Evolutionary conservation across 1,139 yeast genomes (phyloP).

Genomic region (Hansenula sp.): DNA sequence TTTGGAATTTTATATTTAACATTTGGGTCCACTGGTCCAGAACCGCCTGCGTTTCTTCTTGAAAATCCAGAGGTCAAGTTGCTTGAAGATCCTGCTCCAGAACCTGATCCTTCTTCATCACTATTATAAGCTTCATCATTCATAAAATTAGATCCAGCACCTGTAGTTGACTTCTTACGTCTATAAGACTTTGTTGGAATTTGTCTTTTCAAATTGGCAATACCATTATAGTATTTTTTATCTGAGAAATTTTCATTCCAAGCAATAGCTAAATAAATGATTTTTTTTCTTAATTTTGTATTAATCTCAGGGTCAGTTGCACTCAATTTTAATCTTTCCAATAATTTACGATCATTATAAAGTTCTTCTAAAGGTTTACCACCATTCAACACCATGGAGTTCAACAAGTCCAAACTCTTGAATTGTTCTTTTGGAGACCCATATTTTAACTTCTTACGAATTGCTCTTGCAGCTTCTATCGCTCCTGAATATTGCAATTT

Average conservation of each 20-base stretch:
- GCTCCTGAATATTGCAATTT: slow-evolving; percentile 37
- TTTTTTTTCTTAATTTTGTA: slow-evolving; percentile 41
- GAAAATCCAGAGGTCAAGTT: neutral
- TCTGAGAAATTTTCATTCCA: slow-evolving; percentile 60
- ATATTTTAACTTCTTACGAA: slow-evolving; percentile 83
- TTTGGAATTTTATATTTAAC: slow-evolving; percentile 58
- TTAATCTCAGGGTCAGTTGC: slow-evolving; percentile 31
- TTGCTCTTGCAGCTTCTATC: slow-evolving; percentile 83
- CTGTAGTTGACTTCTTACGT: slow-evolving; percentile 19
- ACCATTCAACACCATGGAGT: slow-evolving; percentile 74
- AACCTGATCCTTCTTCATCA: slow-evolving; percentile 17
- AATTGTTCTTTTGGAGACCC: slow-evolving; percentile 62
- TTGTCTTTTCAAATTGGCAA: slow-evolving; percentile 44
- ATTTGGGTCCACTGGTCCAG: slow-evolving; percentile 38
- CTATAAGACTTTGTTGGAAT: slow-evolving; percentile 18
- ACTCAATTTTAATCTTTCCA: slow-evolving; percentile 60
- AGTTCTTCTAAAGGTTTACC: slow-evolving; percentile 40
- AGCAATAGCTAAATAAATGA: slow-evolving; percentile 47
- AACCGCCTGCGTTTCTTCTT: neutral
- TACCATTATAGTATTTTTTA: slow-evolving; percentile 43
- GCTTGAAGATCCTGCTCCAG: slow-evolving; percentile 3
- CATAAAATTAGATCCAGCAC: slow-evolving; percentile 35
- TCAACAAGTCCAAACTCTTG: slow-evolving; percentile 66
- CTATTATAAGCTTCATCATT: slow-evolving; percentile 42
- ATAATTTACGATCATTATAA: slow-evolving; percentile 67